phyloP scores from a whole-genome alignment of 306 rosid species.

The Malus fusca region DNA sequence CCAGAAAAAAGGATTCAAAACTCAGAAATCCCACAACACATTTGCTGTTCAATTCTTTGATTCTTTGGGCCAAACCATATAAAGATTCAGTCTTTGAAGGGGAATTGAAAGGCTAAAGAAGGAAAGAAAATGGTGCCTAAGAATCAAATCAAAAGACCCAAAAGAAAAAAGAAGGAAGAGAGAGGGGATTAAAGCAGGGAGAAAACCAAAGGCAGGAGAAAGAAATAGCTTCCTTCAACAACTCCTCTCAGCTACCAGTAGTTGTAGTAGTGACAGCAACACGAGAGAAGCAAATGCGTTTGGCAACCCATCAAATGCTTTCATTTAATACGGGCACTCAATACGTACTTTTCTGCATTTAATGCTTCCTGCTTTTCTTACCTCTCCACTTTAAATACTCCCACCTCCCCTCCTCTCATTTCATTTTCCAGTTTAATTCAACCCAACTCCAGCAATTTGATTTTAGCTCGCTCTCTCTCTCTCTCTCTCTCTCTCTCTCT shows the following conservation, averaged over 20 bases:
- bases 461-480: neutral
- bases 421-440: constrained; percentile 17
- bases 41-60: neutral
- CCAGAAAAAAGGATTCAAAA: neutral
- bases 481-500: neutral
- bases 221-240: constrained; percentile 22
- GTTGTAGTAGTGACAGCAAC: neutral
- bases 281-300: constrained; percentile 8
- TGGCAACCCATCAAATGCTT: constrained; percentile 2
- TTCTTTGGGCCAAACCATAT: neutral
- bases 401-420: neutral
- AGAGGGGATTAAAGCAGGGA: neutral
- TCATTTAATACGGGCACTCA: constrained; percentile 27
- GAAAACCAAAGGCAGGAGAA: neutral
- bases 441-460: neutral
- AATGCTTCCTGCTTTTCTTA: constrained; percentile 30
- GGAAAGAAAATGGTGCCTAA: neutral
- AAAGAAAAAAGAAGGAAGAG: neutral
- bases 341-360: constrained; percentile 37
- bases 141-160: neutral
- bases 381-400: constrained; percentile 19
- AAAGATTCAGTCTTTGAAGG: neutral
- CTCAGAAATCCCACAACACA: neutral
- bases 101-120: neutral
- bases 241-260: neutral